Percentiles rank a stretch among this genome's conserved stretches.
These are phyloP conservation scores for Haematococcus sp. DNA, from an alignment of 139 green algal genomes.

Conservation along the genomic window DNA sequence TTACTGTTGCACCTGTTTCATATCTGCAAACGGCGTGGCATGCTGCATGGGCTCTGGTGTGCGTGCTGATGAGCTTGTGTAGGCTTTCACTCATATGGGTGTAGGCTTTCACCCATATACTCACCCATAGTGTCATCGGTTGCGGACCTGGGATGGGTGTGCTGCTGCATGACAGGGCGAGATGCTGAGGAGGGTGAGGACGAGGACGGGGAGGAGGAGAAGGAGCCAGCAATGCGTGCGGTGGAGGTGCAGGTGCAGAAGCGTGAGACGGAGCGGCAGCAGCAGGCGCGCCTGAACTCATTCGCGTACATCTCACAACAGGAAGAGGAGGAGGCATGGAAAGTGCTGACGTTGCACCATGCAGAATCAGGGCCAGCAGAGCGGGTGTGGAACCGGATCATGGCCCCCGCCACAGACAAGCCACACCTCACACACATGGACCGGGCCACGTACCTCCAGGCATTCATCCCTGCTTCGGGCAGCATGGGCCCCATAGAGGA, in stretches of 20 bases:
- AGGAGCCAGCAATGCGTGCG: conserved; percentile 26
- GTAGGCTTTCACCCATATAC: too few relatives aligned
- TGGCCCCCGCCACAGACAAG: background rate
- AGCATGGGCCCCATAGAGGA: background rate
- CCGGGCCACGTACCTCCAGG: background rate
- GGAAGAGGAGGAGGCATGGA: conserved; percentile 46
- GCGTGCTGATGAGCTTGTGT: too few relatives aligned
- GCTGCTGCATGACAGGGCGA: too few relatives aligned
- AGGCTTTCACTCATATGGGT: too few relatives aligned
- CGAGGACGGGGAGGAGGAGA: conserved; percentile 43
- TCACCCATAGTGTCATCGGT: too few relatives aligned
- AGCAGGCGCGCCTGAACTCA: conserved; percentile 52
- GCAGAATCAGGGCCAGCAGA: conserved; percentile 14
- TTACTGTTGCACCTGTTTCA: too few relatives aligned
- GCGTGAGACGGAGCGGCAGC: conserved; percentile 85
- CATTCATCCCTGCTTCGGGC: background rate
- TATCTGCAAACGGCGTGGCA: too few relatives aligned
- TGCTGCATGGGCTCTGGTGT: too few relatives aligned
- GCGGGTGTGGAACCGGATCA: background rate
- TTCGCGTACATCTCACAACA: conserved; percentile 37
- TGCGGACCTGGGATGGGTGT: too few relatives aligned
- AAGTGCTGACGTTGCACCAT: conserved; percentile 24
- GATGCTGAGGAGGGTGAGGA: conserved; percentile 14
- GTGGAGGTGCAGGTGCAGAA: conserved; percentile 63
- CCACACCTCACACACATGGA: background rate